Conservation (phyloP, 495 filamentous ascomycete genomes). For the Hypomontagnella monticulosa region DNA sequence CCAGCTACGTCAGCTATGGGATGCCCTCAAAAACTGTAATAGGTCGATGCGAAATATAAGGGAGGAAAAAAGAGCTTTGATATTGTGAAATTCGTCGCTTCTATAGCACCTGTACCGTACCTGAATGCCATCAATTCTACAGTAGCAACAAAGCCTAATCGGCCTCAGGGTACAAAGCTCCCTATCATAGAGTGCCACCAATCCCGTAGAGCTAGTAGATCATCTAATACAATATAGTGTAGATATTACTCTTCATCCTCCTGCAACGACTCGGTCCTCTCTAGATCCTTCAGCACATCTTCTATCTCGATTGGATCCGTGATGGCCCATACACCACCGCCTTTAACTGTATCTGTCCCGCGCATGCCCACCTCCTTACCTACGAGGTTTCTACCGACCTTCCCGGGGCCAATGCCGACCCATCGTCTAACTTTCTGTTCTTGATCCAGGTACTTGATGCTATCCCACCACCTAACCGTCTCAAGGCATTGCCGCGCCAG, state of each 20-base stretch:
- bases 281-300: slow-evolving; percentile 73
- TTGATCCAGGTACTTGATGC: slow-evolving; percentile 87
- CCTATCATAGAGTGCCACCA: too few relatives aligned
- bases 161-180: not conserved
- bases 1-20: too few relatives aligned
- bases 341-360: slow-evolving; percentile 77
- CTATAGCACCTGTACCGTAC: too few relatives aligned
- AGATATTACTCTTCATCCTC: slow-evolving; percentile 50
- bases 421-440: slow-evolving; percentile 84
- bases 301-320: slow-evolving; percentile 85
- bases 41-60: too few relatives aligned
- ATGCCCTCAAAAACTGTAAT: too few relatives aligned
- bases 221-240: not conserved
- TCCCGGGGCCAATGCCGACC: slow-evolving; percentile 94
- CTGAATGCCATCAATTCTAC: too few relatives aligned
- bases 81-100: too few relatives aligned
- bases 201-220: not conserved
- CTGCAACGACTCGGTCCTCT: slow-evolving; percentile 70
- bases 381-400: slow-evolving; percentile 92
- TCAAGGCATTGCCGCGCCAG: slow-evolving; percentile 82
- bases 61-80: too few relatives aligned
- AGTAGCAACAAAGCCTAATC: not conserved
- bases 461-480: slow-evolving; percentile 94
- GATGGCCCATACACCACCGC: slow-evolving; percentile 94
- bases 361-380: slow-evolving; percentile 94